phyloP scores from a whole-genome alignment of 139 green algal species.

The Tetradesmus obliquus region DNA sequence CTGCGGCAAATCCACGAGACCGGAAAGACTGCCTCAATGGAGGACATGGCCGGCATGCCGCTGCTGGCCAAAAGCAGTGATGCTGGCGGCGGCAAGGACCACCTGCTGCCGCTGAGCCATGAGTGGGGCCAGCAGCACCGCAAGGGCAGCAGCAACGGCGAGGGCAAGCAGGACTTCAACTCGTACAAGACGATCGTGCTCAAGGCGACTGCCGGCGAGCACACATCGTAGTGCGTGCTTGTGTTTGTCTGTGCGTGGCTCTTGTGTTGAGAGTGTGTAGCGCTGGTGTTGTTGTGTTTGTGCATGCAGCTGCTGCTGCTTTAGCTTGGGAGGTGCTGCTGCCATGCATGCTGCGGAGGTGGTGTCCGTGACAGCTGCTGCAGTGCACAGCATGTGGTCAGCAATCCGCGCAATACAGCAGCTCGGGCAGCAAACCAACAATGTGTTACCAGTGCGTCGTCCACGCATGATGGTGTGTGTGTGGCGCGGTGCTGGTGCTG shows the following conservation, averaged over 20 bases:
- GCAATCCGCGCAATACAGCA: neutral
- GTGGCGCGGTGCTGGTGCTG: too few relatives aligned
- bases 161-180: neutral
- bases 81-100: neutral
- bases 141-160: conserved; percentile 3
- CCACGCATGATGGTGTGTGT: neutral
- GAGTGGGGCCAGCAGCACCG: neutral
- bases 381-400: neutral
- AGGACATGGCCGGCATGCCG: neutral
- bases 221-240: neutral
- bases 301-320: neutral
- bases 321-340: neutral
- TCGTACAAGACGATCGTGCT: neutral
- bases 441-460: neutral
- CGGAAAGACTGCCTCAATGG: neutral
- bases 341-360: neutral
- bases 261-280: neutral
- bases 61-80: neutral
- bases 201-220: neutral
- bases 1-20: conserved; percentile 10
- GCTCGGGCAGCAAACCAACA: neutral
- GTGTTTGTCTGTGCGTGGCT: neutral
- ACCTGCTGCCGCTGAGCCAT: conserved; percentile 4
- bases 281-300: neutral
- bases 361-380: neutral